A percentile compares a stretch with the other conserved stretches of the same genome.
Conservation (phyloP, 2,329 filamentous ascomycete species). For the Purpureocillium lavendulum region DNA sequence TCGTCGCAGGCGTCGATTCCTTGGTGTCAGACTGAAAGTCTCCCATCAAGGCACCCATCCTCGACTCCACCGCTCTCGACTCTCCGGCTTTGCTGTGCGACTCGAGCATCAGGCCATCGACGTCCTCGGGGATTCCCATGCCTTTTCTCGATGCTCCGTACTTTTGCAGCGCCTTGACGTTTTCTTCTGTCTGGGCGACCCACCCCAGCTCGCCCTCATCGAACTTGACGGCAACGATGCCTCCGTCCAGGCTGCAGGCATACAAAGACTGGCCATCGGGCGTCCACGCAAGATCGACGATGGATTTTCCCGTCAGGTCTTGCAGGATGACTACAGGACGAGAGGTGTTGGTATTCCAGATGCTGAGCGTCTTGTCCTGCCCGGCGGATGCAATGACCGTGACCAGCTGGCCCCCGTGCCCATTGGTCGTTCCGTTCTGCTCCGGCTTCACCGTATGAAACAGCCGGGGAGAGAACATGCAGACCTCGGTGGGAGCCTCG, state of each 20-base stretch:
- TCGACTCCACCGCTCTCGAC: constrained; percentile 78
- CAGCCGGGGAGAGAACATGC: constrained; percentile 87
- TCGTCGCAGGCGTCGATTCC: constrained; percentile 35
- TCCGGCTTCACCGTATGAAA: constrained; percentile 67
- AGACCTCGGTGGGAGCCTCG: constrained; percentile 94
- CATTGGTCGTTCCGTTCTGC: constrained; percentile 39
- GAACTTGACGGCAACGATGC: constrained; percentile 75
- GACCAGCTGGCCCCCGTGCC: constrained; percentile 45
- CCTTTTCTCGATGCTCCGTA: constrained; percentile 83
- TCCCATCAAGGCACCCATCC: constrained; percentile 98
- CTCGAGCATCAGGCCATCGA: constrained; percentile 79
- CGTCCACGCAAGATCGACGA: constrained; percentile 90
- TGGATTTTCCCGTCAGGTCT: constrained; percentile 81
- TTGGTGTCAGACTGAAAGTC: constrained; percentile 57
- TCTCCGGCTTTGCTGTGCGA: constrained; percentile 90
- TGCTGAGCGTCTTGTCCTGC: constrained; percentile 89
- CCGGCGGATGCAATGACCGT: constrained; percentile 96
- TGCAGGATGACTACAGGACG: constrained; percentile 84
- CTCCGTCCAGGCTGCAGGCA: constrained; percentile 80
- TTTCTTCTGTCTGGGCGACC: constrained; percentile 78
- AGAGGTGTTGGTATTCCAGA: constrained; percentile 97
- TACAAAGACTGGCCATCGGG: constrained; percentile 85
- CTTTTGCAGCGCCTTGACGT: constrained; percentile 85
- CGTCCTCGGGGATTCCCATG: constrained; percentile 85
- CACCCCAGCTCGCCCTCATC: constrained; percentile 83